Evolutionary conservation across 352 stramenopile genomes (phyloP), one percentile per base, ranked within the genome.

Genomic region (Phytopythium boreale): DNA sequence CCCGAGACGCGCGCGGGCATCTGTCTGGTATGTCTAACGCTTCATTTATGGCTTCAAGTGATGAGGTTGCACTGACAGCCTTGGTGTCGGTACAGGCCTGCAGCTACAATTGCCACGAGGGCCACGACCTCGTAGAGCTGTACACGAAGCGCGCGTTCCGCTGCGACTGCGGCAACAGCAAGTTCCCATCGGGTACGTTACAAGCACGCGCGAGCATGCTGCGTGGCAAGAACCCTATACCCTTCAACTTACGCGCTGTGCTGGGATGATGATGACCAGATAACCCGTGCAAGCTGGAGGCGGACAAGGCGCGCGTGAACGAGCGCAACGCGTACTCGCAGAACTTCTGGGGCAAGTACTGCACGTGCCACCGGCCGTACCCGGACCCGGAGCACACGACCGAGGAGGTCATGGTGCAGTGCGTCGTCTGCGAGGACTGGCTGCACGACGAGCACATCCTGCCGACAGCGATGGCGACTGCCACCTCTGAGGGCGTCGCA

Each of bases 51-150:
- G 26, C 10, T 29, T 20, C 14, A 15, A 31, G 26, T 24, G 19
- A 24, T 47, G 41, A 9, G 43, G 20, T 15, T 5, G 20, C 17
- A 50, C 36, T 58, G 29, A 56, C 24, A 39, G 11, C 34, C 1
- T 39, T 14, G 34, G n/a, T 22, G 27, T 44, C 19, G 20, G 0
- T 27, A 24, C 49, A 79, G 71, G 83, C 83, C 7, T 92, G 83
- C 62, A 92, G 79, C 26, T 90, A 88, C 68, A 83, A 77, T 56
- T 92, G 83, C 64, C 83, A 92, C 63, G 76, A 75, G 27, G 80
- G 88, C 56, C 83, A 92, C 64, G 79, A 90, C n/a, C 75, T 92
- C 50, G 68, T 92, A 39, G 83, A 92, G 69, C 73, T 92, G n/a
- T 92, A 92, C 69, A 92, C 83, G 11, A 92, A 92, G 67, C 81